Base-by-base conservation (phyloP, 805 yeast genomes). In the Saccharomycopsis sp. region DNA sequence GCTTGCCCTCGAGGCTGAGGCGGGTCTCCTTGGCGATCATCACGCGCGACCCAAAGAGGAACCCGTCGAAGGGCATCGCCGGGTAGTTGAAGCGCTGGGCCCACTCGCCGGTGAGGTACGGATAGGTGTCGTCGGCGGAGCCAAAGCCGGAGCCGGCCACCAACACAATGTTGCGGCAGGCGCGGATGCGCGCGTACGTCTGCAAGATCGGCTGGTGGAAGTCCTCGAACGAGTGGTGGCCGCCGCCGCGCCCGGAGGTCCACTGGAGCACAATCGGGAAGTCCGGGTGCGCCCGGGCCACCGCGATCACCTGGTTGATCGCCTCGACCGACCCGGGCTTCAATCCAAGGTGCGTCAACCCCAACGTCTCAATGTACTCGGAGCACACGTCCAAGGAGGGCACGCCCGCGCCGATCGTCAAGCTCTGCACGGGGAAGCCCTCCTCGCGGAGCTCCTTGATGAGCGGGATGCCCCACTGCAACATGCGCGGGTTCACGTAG, bases 221-320 rank as follows among this genome's bases (percentile, higher is more conserved):
- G 77, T 94, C 99, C 80, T 94, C 99, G 70, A 84, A 94, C 54
- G 98, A 92, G 75, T 94, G 99, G 73, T 94, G 99, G 70, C 99
- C 99, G 82, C 99, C 99, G 78, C 97, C 99, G 82, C 99, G 91
- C 74, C 99, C 99, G 81, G 98, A 99, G 60, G 99, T 94, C 99
- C 99, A 94, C 79, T 94, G 99, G 67, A 94, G 77, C 57, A 94
- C 92, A 68, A 94, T 90, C 63, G 99, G 99, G 91, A 94, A 94
- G 63, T 73, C 76, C 64, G 99, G 99, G 75, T 91, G 96, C 53
- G 96, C 91, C 70, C 88, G 89, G 57, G 99, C 99, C 70, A 94
- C 94, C 61, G 86, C 75, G 66, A 94, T 84, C 65, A 84, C 89
- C 72, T 88, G 92, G 64, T 84, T 79, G 68, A 94, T 90, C 50